Base-by-base conservation (phyloP, 345 rosid species). In the Arabis hirsuta region DNA sequence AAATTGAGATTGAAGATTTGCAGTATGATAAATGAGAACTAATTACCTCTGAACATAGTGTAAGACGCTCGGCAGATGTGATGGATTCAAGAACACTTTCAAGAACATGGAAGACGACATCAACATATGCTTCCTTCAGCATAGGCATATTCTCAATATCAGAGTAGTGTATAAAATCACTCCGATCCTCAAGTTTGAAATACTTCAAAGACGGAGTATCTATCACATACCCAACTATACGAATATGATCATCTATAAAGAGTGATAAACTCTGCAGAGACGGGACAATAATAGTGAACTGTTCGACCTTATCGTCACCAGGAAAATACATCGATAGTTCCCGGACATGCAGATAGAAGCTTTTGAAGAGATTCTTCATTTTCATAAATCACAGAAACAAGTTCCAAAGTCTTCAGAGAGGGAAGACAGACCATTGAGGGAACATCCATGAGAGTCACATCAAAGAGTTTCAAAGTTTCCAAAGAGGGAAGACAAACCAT, bases 11-110 rank as follows among this genome's bases (percentile, higher is more conserved):
- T 16, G 16, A 16, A 16, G 16, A 16, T 16, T 16, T 16, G 16
- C 16, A 16, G 16, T 16, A 16, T 16, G 16, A 16, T 16, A 16
- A 16, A 16, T 16, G 16, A 16, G 16, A 16, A 16, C 16, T 16
- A 16, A 27, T 48, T 32, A 64, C 34, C 56, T 34, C 22, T 12
- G 12, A 3, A 50, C 46, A 64, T 50, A 64, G 34, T 5, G 57
- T 64, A 22, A 64, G 57, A 64, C 34, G 36, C 31, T 50, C 48
- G 22, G 34, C 69, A 48, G 57, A 34, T 50, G 36, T 34, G 57
- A 50, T 20, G 9, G 57, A 34, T 48, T 1, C 9, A 4, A 50
- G 16, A 36, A 48, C 0, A 50, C 4, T 50, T 5, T 20, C 2
- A 0, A 7, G 0, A 0, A 16, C 16, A 16, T 16, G 16, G 16